Conservation (phyloP, 441 rosid genomes). For the Monsonia emarginata region DNA sequence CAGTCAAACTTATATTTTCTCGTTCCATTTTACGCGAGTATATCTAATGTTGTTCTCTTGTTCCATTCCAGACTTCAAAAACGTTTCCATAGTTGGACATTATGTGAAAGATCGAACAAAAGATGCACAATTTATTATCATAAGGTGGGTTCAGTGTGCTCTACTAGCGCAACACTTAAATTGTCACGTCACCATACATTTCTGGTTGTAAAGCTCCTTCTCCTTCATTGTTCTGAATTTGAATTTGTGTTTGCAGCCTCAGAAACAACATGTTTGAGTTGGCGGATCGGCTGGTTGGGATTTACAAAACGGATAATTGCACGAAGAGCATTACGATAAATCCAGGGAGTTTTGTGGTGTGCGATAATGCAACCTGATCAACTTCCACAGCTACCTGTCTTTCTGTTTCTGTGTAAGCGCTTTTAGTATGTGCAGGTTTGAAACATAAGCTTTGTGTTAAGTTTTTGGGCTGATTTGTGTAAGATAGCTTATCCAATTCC, state of each 20-base stretch:
- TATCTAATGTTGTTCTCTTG: neutral
- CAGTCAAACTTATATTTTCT: neutral
- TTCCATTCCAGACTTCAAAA: slow-evolving; percentile 64
- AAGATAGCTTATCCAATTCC: neutral
- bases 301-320: slow-evolving; percentile 92
- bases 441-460: neutral
- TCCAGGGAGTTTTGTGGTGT: slow-evolving; percentile 68
- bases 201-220: no score
- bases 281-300: slow-evolving; percentile 96
- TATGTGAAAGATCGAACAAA: slow-evolving; percentile 90
- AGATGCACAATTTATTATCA: slow-evolving; percentile 88
- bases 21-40: neutral
- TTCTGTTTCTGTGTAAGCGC: neutral
- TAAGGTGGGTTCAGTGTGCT: slow-evolving; percentile 39
- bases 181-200: no score
- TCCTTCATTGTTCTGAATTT: neutral
- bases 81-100: slow-evolving; percentile 93
- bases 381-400: neutral
- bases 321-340: slow-evolving; percentile 90
- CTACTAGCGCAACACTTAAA: no score
- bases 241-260: slow-evolving; percentile 47
- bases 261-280: slow-evolving; percentile 98
- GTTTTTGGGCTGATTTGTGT: neutral
- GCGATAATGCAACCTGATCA: slow-evolving; percentile 39
- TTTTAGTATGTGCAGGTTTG: neutral